phyloP scores from a whole-genome alignment of 2,329 filamentous ascomycete species.

The Tolypocladium tundrense region DNA sequence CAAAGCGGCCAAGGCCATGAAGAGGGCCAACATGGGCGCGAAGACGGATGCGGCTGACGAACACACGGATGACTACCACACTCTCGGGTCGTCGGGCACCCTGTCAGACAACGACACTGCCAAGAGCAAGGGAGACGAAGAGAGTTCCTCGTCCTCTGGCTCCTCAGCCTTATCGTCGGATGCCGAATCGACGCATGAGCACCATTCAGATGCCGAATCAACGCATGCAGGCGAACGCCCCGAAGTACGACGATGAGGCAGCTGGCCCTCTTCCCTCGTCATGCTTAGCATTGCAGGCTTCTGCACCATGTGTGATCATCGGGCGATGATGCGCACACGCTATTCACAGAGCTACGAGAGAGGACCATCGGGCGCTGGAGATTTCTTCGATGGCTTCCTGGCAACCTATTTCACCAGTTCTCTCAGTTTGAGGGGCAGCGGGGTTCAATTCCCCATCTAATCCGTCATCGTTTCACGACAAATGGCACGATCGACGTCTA shows the following conservation, averaged over 20 bases:
- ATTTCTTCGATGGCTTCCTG: not conserved
- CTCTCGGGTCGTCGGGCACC: conserved; percentile 33
- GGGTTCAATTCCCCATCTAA: not conserved
- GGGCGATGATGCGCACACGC: not conserved
- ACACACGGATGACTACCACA: conserved; percentile 33
- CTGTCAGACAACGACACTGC: conserved; percentile 24
- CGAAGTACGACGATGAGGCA: not conserved
- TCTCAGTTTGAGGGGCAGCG: not conserved
- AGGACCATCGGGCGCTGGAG: not conserved
- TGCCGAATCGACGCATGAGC: conserved; percentile 23
- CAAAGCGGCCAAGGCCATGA: conserved; percentile 26
- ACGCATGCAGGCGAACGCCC: conserved; percentile 2
- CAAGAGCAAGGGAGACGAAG: conserved; percentile 20
- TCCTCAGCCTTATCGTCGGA: conserved; percentile 23
- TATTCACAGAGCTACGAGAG: not conserved
- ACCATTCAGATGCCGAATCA: conserved; percentile 7
- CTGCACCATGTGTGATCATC: not conserved
- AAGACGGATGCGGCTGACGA: conserved; percentile 23
- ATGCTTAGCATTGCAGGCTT: not conserved
- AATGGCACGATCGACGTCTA: conserved; percentile 11
- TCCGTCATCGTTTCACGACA: not conserved
- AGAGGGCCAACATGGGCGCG: conserved; percentile 37
- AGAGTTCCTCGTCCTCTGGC: conserved; percentile 14
- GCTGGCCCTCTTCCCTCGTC: not conserved
- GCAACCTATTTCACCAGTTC: not conserved